These are phyloP conservation scores for Fraxinus baroniana DNA, from an alignment of 305 asterid genomes.

Conservation along the genomic window DNA sequence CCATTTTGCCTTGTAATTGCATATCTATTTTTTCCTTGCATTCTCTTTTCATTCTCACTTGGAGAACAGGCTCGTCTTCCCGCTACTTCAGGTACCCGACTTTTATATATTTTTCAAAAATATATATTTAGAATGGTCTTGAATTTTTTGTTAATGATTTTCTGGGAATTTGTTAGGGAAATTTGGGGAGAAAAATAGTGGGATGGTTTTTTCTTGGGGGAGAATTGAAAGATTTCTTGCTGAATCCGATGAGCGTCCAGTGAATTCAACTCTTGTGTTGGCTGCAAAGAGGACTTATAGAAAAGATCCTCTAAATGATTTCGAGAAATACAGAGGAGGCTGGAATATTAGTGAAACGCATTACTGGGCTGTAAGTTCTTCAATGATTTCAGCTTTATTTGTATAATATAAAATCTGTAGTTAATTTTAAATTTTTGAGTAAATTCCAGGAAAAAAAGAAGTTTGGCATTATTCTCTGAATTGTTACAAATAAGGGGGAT, in stretches of 20 bases:
- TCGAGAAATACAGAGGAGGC: conserved; percentile 64
- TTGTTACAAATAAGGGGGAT: neutral
- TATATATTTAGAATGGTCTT: neutral
- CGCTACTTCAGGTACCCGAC: conserved; percentile 32
- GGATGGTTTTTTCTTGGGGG: conserved; percentile 26
- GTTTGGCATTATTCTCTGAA: neutral
- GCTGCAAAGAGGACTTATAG: conserved; percentile 72
- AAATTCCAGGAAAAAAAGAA: neutral
- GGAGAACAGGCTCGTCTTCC: conserved; percentile 30
- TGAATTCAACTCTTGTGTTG: conserved; percentile 54
- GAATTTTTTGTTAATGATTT: neutral
- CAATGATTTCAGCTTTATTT: neutral
- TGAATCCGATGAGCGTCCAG: conserved; percentile 39
- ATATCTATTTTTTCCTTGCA: conserved; percentile 25
- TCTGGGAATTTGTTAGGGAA: conserved; percentile 14
- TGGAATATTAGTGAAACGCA: conserved; percentile 82
- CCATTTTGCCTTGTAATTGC: conserved; percentile 24
- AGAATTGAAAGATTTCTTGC: conserved; percentile 50
- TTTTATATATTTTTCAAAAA: neutral
- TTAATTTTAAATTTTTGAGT: neutral
- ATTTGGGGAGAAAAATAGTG: conserved; percentile 17
- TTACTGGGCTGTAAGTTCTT: conserved; percentile 87
- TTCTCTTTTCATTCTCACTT: conserved; percentile 28
- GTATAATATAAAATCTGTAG: neutral
- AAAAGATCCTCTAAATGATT: conserved; percentile 69